Evolutionary conservation across 208 protist species (phyloP).

Genomic region (Kentomonas sorsogonicus): DNA sequence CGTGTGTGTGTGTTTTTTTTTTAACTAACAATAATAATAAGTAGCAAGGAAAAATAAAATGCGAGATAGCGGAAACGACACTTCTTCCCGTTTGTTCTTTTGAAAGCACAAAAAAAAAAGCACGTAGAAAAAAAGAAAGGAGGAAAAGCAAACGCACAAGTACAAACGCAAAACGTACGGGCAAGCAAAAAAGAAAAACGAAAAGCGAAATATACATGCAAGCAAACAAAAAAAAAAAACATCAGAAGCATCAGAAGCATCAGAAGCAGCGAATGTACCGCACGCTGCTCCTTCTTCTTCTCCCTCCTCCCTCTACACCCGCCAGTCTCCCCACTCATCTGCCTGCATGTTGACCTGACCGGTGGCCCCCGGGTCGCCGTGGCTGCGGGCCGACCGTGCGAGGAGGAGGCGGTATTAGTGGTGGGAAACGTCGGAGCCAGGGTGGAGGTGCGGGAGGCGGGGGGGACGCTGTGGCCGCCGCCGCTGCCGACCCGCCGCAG

Average conservation of each 20-base stretch:
- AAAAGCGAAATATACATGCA: constrained; percentile 1
- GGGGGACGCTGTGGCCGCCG: too few species aligned
- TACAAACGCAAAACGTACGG: neutral
- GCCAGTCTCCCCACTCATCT: too few species aligned
- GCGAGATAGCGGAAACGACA: neutral
- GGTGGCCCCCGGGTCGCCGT: too few species aligned
- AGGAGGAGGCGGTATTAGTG: too few species aligned
- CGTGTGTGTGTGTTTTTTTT: too few species aligned
- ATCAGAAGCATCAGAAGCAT: constrained; percentile 3
- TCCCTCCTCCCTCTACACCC: too few species aligned
- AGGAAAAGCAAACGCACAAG: constrained; percentile 6
- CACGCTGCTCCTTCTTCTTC: too few species aligned
- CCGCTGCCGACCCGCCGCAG: too few species aligned
- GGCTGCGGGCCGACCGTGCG: too few species aligned
- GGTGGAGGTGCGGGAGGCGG: too few species aligned
- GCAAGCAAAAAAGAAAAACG: constrained; percentile 4
- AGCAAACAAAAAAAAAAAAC: constrained; percentile 10
- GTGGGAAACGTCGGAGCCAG: too few species aligned
- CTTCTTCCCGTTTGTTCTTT: neutral
- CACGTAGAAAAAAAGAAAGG: constrained; percentile 5
- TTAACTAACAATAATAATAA: neutral
- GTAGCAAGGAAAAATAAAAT: neutral
- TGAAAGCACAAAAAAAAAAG: constrained; percentile 2
- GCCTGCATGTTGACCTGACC: too few species aligned
- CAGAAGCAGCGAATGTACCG: neutral